Evolutionary conservation across 352 stramenopile genomes (phyloP).

Genomic region (Globisporangium megalacanthum): DNA sequence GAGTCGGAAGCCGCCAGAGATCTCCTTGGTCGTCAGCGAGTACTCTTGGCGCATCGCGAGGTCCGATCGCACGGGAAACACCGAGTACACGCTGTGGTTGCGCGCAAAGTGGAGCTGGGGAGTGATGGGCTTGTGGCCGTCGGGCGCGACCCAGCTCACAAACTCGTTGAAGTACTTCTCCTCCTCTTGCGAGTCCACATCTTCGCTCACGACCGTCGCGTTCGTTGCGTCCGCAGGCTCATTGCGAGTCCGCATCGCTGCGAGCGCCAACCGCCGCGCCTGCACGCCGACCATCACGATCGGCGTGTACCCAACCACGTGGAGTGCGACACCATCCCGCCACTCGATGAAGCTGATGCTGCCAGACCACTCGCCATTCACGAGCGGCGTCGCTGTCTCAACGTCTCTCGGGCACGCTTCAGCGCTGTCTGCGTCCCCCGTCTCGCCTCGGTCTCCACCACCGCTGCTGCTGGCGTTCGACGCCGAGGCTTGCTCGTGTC

Average conservation of each 20-base stretch:
- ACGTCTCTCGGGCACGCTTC: constrained; percentile 18
- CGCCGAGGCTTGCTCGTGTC: constrained; percentile 2
- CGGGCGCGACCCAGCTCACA: constrained; percentile 62
- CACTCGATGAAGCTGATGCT: constrained; percentile 87
- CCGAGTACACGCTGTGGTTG: constrained; percentile 64
- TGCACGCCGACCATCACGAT: constrained; percentile 79
- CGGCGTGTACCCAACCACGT: constrained; percentile 65
- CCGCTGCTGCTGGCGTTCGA: not conserved
- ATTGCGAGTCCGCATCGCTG: constrained; percentile 39
- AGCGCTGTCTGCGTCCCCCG: constrained; percentile 12
- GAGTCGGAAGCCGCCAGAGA: constrained; percentile 71
- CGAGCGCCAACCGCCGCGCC: constrained; percentile 69
- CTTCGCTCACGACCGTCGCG: constrained; percentile 5
- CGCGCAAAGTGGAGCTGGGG: constrained; percentile 71
- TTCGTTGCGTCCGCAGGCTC: constrained; percentile 7
- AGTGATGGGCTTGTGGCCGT: constrained; percentile 60
- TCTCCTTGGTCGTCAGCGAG: constrained; percentile 81
- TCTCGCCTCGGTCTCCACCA: constrained; percentile 13
- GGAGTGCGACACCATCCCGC: constrained; percentile 67
- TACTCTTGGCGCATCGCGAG: constrained; percentile 76
- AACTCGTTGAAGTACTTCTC: constrained; percentile 85
- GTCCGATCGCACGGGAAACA: constrained; percentile 43
- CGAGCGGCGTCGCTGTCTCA: constrained; percentile 36
- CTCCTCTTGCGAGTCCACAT: constrained; percentile 45
- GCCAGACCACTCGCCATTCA: constrained; percentile 65